Base-by-base conservation (phyloP, 345 rosid genomes). In the Eucalyptus tenuipes region DNA sequence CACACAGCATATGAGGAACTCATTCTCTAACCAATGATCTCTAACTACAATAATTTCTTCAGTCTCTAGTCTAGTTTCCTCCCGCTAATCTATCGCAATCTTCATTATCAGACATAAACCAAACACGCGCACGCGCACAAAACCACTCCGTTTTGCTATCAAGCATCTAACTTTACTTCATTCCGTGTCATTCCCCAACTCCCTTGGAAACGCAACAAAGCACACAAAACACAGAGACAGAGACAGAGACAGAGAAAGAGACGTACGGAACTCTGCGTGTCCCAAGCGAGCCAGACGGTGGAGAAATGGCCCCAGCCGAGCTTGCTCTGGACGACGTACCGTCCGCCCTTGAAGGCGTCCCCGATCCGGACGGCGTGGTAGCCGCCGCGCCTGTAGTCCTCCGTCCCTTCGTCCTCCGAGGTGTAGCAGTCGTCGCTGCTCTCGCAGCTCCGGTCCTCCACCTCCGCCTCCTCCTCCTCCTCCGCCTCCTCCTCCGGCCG, bases 271-370 rank as follows among this genome's bases (percentile, higher is more conserved):
- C 89, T 90, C 4, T 87, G 94, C 27, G 95, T 92, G 89, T 94
- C 97, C 96, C 96, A 95, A 75, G 95, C 95, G 87, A 95, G 97
- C 97, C 97, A 95, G 85, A 95, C 97, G 86, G 97, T 95, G 79
- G 97, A 95, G 94, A 95, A 95, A 91, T 95, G 96, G 44, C 97
- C 97, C 97, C 97, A 95, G 15, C 96, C 97, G 53, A 95, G 97
- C 91, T 95, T 94, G 82, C 93, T 89, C 91, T 94, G 96, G 37
- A 95, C 96, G 9, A 93, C 94, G 82, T 94, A 95, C 14, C 94
- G 94, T 4, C 94, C 96, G 91, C 92, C 93, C 91, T 92, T 94
- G 90, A 95, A 95, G 31, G 93, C 22, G 85, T 95, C 98, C 31
- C 95, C 94, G 86, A 95, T 90, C 85, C 95, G 89, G n/a, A 95